Evolutionary conservation across 345 rosid genomes (phyloP).

Genomic region (Aquilaria malaccensis): DNA sequence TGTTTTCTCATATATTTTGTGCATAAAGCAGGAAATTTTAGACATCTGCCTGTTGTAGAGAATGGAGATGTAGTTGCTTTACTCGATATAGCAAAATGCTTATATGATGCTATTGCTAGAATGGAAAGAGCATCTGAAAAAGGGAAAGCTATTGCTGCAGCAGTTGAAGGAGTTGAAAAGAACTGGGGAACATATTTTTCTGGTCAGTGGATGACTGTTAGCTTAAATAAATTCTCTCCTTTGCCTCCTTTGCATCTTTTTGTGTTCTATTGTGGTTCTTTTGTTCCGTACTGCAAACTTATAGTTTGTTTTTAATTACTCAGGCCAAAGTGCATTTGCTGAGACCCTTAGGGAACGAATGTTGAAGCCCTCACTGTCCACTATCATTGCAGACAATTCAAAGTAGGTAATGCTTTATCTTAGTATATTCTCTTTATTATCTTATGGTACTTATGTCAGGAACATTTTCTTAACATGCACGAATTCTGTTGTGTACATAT

Average conservation of each 20-base stretch:
- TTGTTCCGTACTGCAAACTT: background rate
- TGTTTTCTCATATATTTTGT: background rate
- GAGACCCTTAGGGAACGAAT: slow-evolving; percentile 78
- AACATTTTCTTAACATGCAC: background rate
- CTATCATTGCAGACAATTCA: slow-evolving; percentile 74
- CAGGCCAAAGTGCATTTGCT: slow-evolving; percentile 69
- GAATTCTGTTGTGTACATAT: slow-evolving; percentile 13
- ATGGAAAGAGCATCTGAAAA: slow-evolving; percentile 96
- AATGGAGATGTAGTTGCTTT: slow-evolving; percentile 92
- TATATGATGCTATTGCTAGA: slow-evolving; percentile 91
- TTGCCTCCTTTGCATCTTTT: background rate
- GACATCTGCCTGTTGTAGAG: slow-evolving; percentile 95
- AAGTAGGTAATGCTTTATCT: slow-evolving; percentile 78
- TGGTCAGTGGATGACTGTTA: slow-evolving; percentile 32
- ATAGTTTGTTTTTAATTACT: slow-evolving; percentile 7
- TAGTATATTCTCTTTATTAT: slow-evolving; percentile 6
- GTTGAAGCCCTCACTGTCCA: slow-evolving; percentile 82
- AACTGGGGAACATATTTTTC: slow-evolving; percentile 70
- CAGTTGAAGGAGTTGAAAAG: slow-evolving; percentile 92
- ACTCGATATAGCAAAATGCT: slow-evolving; percentile 85
- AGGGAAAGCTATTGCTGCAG: slow-evolving; percentile 94
- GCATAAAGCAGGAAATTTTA: slow-evolving; percentile 53
- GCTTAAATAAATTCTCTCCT: background rate
- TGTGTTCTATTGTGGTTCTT: too few relatives aligned
- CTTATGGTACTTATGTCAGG: background rate